Evolutionary conservation across 225 moss, liverwort and hornwort species (phyloP), one percentile per base, ranked within the genome.

Genomic region (Marchantia paleacea): DNA sequence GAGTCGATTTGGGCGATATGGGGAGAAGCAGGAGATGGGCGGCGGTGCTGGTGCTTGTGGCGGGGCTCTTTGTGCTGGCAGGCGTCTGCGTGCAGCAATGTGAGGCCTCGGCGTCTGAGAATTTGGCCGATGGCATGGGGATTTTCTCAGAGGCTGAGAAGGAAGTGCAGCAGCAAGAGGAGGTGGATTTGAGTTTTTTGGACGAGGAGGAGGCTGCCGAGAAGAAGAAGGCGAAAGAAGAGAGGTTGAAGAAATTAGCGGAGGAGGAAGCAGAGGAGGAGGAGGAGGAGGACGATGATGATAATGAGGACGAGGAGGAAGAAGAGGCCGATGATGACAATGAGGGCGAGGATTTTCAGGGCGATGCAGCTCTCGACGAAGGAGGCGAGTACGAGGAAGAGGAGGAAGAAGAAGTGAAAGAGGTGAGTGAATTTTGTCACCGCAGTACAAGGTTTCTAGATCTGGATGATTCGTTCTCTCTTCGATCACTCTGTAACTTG

Each of bases 331-430:
- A 15, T 11, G 72, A 47, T 64, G 80, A 70, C 55, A 74, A 63
- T 75, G 78, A 78, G 61, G 78, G 78, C n/a, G 78, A 78, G 16
- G 78, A 78, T 12, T 78, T 78, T 52, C 24, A 78, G 0, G 78
- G 78, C 24, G 67, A 64, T 52, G 29, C 25, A 15, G 49, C 51
- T 4, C 47, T 64, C 25, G 66, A 78, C 13, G 78, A 53, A 14
- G 51, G 25, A 0, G 15, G 3, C 22, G 77, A n/a, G 7, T 7
- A 13, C 14, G 78, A 67, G 19, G 78, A 30, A 15, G 80, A 80
- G 53, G 84, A 83, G 25, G 84, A 84, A 65, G 84, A 81, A 22
- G 77, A 77, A 8, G n/a, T 61, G 24, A 70, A 25, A 62, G 69
- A 66, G 82, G 87, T 84, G 61, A 67, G 80, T 78, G 61, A 16